Evolutionary conservation across 2,329 filamentous ascomycete genomes (phyloP).

Genomic region (Penicillium sp.): DNA sequence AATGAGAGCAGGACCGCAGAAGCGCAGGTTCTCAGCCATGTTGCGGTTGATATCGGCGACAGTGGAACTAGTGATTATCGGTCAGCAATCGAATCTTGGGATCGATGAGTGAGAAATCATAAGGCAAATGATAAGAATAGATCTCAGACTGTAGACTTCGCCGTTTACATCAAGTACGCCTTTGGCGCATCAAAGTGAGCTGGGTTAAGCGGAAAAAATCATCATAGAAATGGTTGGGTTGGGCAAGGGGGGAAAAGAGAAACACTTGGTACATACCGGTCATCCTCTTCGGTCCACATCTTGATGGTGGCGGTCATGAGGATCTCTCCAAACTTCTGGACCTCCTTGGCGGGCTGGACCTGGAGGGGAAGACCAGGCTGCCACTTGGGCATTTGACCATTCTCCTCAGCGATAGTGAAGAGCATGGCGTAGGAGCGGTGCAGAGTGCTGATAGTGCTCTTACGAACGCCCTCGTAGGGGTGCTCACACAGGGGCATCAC

Average conservation of each 20-base stretch:
- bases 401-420: constrained; percentile 80
- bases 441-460: constrained; percentile 83
- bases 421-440: constrained; percentile 92
- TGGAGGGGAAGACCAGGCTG: constrained; percentile 79
- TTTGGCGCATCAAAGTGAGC: constrained; percentile 95
- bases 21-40: constrained; percentile 82
- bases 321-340: constrained; percentile 80
- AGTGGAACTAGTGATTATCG: constrained; percentile 59
- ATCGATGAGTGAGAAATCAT: constrained; percentile 16
- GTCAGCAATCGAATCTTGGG: constrained; percentile 34
- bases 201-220: constrained; percentile 89
- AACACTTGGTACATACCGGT: constrained; percentile 67
- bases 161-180: constrained; percentile 82
- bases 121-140: constrained; percentile 19
- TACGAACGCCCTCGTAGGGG: constrained; percentile 87
- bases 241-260: constrained; percentile 13
- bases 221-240: constrained; percentile 59
- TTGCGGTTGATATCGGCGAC: constrained; percentile 96
- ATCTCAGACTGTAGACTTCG: constrained; percentile 56
- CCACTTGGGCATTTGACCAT: constrained; percentile 76
- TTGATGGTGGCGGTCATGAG: constrained; percentile 79
- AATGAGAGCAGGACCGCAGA: constrained; percentile 82
- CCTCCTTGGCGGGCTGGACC: constrained; percentile 69
- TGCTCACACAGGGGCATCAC: constrained; percentile 80
- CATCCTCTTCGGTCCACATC: constrained; percentile 84